Percentiles rank a stretch among this genome's conserved stretches.
phyloP scores from a whole-genome alignment of 345 rosid genomes.

The Eucalyptus pumila region DNA sequence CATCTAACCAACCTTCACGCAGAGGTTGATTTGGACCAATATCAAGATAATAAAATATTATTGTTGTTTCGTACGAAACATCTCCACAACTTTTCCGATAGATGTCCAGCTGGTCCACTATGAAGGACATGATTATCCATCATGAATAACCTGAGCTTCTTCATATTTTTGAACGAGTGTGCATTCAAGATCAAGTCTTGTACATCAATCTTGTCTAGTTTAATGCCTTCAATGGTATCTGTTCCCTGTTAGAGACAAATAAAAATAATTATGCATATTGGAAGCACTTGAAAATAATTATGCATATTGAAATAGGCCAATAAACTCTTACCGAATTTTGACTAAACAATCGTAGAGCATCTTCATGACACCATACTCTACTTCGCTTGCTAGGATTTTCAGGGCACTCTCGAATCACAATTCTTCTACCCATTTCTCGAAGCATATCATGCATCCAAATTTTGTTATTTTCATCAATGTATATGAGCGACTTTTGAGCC shows the following conservation, averaged over 20 bases:
- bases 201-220: neutral
- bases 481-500: neutral
- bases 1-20: neutral
- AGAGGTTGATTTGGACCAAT: neutral
- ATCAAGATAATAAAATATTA: neutral
- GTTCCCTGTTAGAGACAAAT: neutral
- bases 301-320: neutral
- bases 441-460: neutral
- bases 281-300: neutral
- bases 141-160: neutral
- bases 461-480: neutral
- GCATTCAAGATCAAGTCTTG: neutral
- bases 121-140: neutral
- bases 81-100: neutral
- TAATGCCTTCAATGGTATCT: neutral
- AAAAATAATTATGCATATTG: neutral
- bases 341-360: neutral
- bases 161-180: neutral
- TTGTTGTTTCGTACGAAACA: neutral
- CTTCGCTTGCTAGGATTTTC: neutral
- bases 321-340: neutral
- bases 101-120: neutral
- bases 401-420: neutral
- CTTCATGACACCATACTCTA: neutral
- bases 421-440: neutral